Percentiles rank a stretch among this genome's conserved stretches.
These are phyloP conservation scores for Penicillium canariense DNA, from an alignment of 495 filamentous ascomycete genomes.

Conservation along the genomic window DNA sequence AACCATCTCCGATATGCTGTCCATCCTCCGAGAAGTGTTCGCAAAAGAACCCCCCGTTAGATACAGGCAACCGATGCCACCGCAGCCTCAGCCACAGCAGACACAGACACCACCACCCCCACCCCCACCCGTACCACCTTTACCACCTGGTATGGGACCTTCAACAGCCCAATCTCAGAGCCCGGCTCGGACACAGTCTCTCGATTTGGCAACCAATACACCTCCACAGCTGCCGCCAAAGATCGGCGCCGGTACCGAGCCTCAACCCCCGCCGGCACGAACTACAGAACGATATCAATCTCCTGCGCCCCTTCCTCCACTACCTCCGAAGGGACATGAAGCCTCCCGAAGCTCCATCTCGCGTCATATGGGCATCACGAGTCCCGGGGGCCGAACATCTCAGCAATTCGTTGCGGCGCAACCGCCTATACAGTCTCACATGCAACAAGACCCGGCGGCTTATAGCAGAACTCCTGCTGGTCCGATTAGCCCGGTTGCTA, in stretches of 20 bases:
- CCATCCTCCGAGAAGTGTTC: slow-evolving; percentile 82
- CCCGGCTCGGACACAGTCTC: slow-evolving; percentile 18
- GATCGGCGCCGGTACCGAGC: slow-evolving; percentile 17
- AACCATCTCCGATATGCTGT: slow-evolving; percentile 74
- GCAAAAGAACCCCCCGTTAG: slow-evolving; percentile 91
- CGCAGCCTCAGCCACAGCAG: slow-evolving; percentile 37
- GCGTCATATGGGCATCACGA: slow-evolving; percentile 9
- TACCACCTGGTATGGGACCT: slow-evolving; percentile 60
- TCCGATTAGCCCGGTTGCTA: slow-evolving; percentile 2
- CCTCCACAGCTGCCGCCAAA: slow-evolving; percentile 44
- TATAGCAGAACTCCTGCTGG: slow-evolving; percentile 14
- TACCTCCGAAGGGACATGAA: slow-evolving; percentile 41
- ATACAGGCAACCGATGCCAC: slow-evolving; percentile 56
- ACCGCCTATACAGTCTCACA: slow-evolving; percentile 9
- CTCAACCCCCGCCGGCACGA: slow-evolving; percentile 17
- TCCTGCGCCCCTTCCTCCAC: slow-evolving; percentile 38
- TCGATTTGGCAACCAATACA: slow-evolving; percentile 12
- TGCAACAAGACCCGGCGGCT: slow-evolving; percentile 14
- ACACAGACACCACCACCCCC: slow-evolving; percentile 54
- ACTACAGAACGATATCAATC: slow-evolving; percentile 30
- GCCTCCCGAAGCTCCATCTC: slow-evolving; percentile 10
- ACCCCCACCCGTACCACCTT: slow-evolving; percentile 64
- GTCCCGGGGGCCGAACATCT: slow-evolving; percentile 10
- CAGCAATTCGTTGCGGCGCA: slow-evolving; percentile 18
- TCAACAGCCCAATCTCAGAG: slow-evolving; percentile 15